phyloP scores from a whole-genome alignment of 495 filamentous ascomycete genomes.

The Aspergillus sparsus region DNA sequence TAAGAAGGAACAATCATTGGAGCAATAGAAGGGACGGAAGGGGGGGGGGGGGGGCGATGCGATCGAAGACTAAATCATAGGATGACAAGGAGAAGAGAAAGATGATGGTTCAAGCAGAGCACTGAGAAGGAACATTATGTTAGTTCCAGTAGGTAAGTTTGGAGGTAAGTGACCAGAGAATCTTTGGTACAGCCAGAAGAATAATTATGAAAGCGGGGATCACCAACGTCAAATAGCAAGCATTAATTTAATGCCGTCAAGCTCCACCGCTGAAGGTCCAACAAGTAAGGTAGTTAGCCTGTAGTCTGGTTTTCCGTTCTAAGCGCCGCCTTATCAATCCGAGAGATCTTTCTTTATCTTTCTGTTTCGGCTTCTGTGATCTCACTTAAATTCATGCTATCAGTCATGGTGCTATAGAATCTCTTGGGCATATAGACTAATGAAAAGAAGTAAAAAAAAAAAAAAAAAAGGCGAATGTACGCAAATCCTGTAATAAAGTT shows the following conservation, averaged over 20 bases:
- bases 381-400: not conserved
- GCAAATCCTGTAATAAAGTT: not conserved
- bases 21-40: not conserved
- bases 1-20: slow-evolving; percentile 21
- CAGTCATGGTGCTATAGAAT: not conserved
- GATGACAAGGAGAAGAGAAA: slow-evolving; percentile 23
- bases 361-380: not conserved
- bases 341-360: slow-evolving; percentile 14
- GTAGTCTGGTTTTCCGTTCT: not conserved
- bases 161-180: slow-evolving; percentile 2
- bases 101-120: slow-evolving; percentile 10
- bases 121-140: slow-evolving; percentile 16
- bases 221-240: slow-evolving; percentile 38
- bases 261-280: slow-evolving; percentile 31
- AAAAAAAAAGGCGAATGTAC: not conserved
- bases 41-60: slow-evolving; percentile 22
- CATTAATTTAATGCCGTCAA: slow-evolving; percentile 34
- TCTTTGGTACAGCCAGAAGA: slow-evolving; percentile 13
- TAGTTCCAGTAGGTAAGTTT: slow-evolving; percentile 13
- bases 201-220: slow-evolving; percentile 29
- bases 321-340: slow-evolving; percentile 7
- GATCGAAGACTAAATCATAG: slow-evolving; percentile 22
- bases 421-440: not conserved
- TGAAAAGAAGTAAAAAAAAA: not conserved
- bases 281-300: not conserved